Base-by-base conservation (phyloP, 108 stramenopile species). In the Epipyxis sp. region DNA sequence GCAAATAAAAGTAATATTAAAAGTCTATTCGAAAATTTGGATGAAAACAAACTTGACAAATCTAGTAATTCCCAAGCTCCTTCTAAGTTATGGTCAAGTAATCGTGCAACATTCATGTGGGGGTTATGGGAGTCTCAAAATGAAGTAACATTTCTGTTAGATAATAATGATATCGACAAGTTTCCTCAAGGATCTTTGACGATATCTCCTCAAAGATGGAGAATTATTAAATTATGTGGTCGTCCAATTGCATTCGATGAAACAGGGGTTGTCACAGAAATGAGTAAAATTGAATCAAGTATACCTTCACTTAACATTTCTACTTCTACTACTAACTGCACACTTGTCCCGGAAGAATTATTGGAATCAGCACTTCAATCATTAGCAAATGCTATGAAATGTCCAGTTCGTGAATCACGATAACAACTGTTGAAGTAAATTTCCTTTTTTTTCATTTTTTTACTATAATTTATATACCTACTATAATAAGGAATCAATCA, bases 241-340 rank as follows among this genome's bases (percentile, higher is more conserved):
- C 77, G 77, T 0, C 29, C 77, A n/a, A 65, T 78, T 40, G 61
- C 20, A 27, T 78, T 78, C 61, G 42, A 78, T 59, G 77, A 78
- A 39, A 78, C 77, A 37, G 77, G 77, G 20, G 27, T 78, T 35
- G 77, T 78, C 0, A 32, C 35, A 1, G 77, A 59, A 34, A 78
- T 78, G 77, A 41, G 59, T 20, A 58, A 59, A 39, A 39, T 78
- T 3, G 61, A 77, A 0, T 40, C 54, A 54, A 34, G 35, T 0
- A 77, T 59, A 1, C 41, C 76, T 29, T 1, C 59, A 16, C 37
- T 77, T 10, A 77, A 77, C 1, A 59, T 77, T 1, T 77, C 76
- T 0, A 77, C 76, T 29, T 29, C 59, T n/a, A 57, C 13, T 54
- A 77, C 76, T 0, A 77, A 77, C 1, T 77, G 54, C 59, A 59